Evolutionary conservation across 176 grass and related monocot species (phyloP).

Genomic region (Avena insularis): DNA sequence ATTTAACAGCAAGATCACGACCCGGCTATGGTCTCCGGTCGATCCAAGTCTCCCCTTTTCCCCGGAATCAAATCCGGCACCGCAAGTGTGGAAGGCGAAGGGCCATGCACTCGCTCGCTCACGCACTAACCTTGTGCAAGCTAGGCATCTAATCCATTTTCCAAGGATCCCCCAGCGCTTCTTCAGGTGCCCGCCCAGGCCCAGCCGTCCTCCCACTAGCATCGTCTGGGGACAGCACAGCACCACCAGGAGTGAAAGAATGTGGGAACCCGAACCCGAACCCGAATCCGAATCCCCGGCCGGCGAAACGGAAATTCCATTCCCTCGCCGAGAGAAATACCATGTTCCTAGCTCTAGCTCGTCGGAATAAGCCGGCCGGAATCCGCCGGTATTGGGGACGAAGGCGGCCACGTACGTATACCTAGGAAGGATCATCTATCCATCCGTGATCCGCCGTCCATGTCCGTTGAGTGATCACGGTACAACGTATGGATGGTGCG

Average conservation of each 20-base stretch:
- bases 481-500: not conserved
- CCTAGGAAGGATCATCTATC: not conserved
- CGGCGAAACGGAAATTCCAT: not conserved
- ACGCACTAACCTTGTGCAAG: not conserved
- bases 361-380: constrained; percentile 6
- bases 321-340: not conserved
- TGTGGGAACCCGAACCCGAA: constrained; percentile 25
- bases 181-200: constrained; percentile 44
- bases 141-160: constrained; percentile 33
- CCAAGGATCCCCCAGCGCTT: constrained; percentile 8
- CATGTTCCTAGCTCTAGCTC: not conserved
- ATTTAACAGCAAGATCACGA: not conserved
- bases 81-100: constrained; percentile 3
- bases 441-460: not conserved
- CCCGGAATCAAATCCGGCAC: constrained; percentile 35
- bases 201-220: constrained; percentile 35
- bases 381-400: not conserved
- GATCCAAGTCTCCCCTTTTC: not conserved
- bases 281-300: constrained; percentile 7
- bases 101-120: not conserved
- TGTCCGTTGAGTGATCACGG: not conserved
- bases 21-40: not conserved
- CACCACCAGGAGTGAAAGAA: not conserved
- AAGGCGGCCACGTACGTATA: constrained; percentile 21
- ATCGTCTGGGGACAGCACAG: not conserved